Evolutionary conservation across 768 basidiomycete species (phyloP), one percentile per base, ranked within the genome.

Genomic region (Termitomyces sp.): DNA sequence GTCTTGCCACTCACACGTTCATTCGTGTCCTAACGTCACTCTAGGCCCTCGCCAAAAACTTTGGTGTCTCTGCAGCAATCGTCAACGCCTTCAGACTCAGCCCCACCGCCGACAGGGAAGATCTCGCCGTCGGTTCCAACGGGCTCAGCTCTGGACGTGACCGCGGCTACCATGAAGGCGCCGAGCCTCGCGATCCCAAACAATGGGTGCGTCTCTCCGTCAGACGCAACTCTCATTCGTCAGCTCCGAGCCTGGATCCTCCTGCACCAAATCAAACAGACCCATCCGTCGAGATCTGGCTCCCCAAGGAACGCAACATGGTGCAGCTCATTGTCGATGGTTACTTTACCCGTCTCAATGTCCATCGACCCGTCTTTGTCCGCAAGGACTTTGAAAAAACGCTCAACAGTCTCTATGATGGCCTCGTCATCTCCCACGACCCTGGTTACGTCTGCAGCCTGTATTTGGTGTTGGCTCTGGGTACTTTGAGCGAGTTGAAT

Each of bases 401-500:
- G 14, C 71, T 93, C 54, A 74, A 81, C 45, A 78, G 82, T 26
- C 76, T 91, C n/a, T 94, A 93, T 65, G 79, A 84, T 0, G 79
- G 78, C 48, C 69, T 74, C 7, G 70, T 72, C 9, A 65, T 75
- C 33, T 61, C 77, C 2, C 78, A 82, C 60, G 91, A 93, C 66
- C 87, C 89, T 13, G 92, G 92, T 20, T 90, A 83, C 69, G 65
- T 94, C 5, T 92, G 88, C 71, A 84, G 86, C 68, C 68, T 88
- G 57, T 92, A 93, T 67, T 75, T 93, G 28, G 74, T 93, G 41
- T 72, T 93, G 52, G 91, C 89, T 0, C 79, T 94, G 1, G 91
- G 91, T 3, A 92, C 92, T 1, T 77, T 93, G 62, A 87, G 86
- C 72, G 89, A 92, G 64, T 79, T 92, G 62, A 92, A 90, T 65